Conservation (phyloP, 1,284 basidiomycete genomes). For the Somion occarium region DNA sequence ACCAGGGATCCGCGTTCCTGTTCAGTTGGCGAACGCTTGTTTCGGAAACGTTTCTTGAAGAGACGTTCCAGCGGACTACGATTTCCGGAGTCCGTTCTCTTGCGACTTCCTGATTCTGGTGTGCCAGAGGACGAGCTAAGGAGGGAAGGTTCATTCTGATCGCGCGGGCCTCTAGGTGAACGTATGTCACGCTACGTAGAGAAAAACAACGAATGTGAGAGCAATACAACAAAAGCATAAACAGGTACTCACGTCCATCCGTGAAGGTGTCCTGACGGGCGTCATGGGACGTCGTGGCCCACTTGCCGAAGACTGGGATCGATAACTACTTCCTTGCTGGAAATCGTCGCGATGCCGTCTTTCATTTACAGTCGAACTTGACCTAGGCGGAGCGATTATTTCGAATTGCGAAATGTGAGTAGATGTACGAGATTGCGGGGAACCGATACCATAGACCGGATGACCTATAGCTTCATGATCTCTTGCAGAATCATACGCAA, state of each 20-base stretch:
- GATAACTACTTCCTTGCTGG: background rate
- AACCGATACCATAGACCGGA: constrained; percentile 13
- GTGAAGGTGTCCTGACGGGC: background rate
- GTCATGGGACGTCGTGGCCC: constrained; percentile 1
- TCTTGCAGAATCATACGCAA: constrained; percentile 14
- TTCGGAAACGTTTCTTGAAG: constrained; percentile 12
- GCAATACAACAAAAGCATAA: background rate
- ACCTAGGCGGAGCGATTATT: constrained; percentile 16
- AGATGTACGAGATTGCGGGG: constrained; percentile 24
- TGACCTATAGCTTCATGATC: constrained; percentile 8
- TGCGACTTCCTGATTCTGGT: background rate
- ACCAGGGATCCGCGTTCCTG: constrained; percentile 4
- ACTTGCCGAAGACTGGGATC: background rate
- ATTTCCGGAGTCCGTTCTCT: constrained; percentile 1
- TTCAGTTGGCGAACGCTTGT: constrained; percentile 6
- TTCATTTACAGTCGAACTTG: background rate
- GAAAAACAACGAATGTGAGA: too few species aligned
- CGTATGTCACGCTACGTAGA: background rate
- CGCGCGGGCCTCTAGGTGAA: constrained; percentile 4
- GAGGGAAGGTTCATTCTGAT: background rate
- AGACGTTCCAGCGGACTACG: constrained; percentile 5
- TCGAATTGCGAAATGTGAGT: constrained; percentile 27
- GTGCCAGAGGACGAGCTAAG: background rate
- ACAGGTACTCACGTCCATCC: background rate
- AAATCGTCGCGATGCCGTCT: background rate